Percentiles rank a stretch among this genome's conserved stretches.
Evolutionary conservation across 2,329 filamentous ascomycete species (phyloP).

Genomic region (Botrytis byssoidea): DNA sequence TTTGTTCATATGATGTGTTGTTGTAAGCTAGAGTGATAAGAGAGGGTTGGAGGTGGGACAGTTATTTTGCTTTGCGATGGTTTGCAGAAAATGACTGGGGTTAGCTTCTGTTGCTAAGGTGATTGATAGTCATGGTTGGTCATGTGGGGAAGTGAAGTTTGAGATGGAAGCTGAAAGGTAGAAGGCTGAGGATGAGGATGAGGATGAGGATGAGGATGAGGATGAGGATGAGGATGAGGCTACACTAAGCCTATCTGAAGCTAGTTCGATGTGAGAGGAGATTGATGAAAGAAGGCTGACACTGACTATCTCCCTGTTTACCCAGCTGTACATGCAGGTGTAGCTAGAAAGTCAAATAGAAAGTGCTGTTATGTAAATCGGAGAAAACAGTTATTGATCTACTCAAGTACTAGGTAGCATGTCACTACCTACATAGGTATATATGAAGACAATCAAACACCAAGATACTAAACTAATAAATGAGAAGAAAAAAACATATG

Average conservation of each 20-base stretch:
- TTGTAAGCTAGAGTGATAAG: neutral
- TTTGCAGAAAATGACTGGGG: conserved; percentile 11
- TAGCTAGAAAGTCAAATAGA: neutral
- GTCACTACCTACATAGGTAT: neutral
- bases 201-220: neutral
- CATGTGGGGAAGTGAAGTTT: conserved; percentile 2
- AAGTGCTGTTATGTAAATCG: neutral
- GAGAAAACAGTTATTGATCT: neutral
- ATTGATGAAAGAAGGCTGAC: neutral
- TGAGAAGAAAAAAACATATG: neutral
- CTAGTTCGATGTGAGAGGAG: neutral
- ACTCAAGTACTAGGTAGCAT: neutral
- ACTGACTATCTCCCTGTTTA: neutral
- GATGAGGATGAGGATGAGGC: neutral
- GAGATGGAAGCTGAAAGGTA: neutral
- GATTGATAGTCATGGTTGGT: conserved; percentile 1
- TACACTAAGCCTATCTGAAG: neutral
- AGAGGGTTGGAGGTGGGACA: neutral
- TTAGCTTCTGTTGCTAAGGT: conserved; percentile 10
- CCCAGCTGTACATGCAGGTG: no score
- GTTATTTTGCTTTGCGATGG: conserved; percentile 1
- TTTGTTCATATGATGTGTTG: neutral
- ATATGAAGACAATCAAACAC: neutral
- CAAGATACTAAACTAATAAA: neutral
- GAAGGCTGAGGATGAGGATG: neutral